phyloP scores from a whole-genome alignment of 2,329 filamentous ascomycete genomes.

The Cladosporium colombiae region DNA sequence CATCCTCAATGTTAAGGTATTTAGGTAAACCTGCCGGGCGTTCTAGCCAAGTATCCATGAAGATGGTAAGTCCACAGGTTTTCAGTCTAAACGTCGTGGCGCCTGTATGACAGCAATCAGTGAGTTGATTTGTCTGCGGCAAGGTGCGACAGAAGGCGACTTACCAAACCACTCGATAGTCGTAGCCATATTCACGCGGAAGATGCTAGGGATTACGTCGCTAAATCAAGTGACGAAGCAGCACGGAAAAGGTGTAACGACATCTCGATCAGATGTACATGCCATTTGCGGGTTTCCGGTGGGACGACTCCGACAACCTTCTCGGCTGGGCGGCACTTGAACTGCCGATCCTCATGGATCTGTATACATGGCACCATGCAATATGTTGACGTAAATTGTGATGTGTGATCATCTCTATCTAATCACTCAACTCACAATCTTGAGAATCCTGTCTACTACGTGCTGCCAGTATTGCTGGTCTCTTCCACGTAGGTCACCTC shows the following conservation, averaged over 20 bases:
- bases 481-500: not conserved
- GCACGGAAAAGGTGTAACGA: not conserved
- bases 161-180: slow-evolving; percentile 7
- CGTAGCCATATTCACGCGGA: not conserved
- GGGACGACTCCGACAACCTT: not conserved
- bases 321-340: not conserved
- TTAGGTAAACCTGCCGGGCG: slow-evolving; percentile 7
- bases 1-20: slow-evolving; percentile 15
- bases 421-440: not conserved
- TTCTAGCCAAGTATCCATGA: slow-evolving; percentile 22
- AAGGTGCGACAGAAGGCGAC: not conserved
- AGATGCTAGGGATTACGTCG: not conserved
- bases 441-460: not conserved
- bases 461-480: not conserved
- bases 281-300: not conserved
- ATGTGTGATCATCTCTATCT: not conserved
- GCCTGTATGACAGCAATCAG: not conserved
- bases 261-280: not conserved
- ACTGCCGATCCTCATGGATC: not conserved
- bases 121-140: too few species aligned
- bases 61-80: slow-evolving; percentile 16
- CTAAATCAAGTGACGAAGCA: not conserved
- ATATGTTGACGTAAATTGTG: not conserved
- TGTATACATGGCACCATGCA: not conserved
- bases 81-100: slow-evolving; percentile 19